Evolutionary conservation across 495 filamentous ascomycete species (phyloP), one percentile per base, ranked within the genome.

Genomic region (Immersiella caudata): DNA sequence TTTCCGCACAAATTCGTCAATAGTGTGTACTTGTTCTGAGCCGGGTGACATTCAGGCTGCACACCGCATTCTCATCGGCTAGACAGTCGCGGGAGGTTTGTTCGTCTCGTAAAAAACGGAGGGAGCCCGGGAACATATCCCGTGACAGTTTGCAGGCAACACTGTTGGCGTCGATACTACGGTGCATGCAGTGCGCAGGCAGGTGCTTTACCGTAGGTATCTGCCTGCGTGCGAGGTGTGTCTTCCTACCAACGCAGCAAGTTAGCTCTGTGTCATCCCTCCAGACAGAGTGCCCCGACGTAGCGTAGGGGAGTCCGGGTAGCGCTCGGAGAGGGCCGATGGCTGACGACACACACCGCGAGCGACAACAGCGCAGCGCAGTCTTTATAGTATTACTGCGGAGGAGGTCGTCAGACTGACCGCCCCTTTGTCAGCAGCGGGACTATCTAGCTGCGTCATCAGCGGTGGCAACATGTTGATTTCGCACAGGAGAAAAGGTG

Each of bases 361-460:
- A 49, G 33, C 46, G 7, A 55, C 18, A 46, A 50, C 35, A 40
- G 62, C 49, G 62, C 9, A 52, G 18, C 16, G 18, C 50, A 25
- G 59, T 27, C 36, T 49, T 40, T 16, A 40, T 40, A 27, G 2
- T 12, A 46, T 6, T 6, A 18, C 40, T 46, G 40, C 40, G 2
- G 40, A 12, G 9, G 40, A 46, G 9, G 16, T 2, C 11, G 40
- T 46, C 40, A 46, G 40, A 2, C 40, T 14, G 40, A 46, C 40
- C 59, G 27, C 26, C 25, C 46, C 14, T 5, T 20, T 22, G 22
- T 55, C 29, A 4, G 25, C 12, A 54, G 25, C 20, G 3, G 12
- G 52, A 20, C n/a, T 54, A 24, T 24, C 33, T 22, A 40, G 69
- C 66, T 67, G 69, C 71, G 61, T 71, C 66, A 71, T 65, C 64